Evolutionary conservation across 768 basidiomycete genomes (phyloP).

Genomic region (Strobilomyces confusus): DNA sequence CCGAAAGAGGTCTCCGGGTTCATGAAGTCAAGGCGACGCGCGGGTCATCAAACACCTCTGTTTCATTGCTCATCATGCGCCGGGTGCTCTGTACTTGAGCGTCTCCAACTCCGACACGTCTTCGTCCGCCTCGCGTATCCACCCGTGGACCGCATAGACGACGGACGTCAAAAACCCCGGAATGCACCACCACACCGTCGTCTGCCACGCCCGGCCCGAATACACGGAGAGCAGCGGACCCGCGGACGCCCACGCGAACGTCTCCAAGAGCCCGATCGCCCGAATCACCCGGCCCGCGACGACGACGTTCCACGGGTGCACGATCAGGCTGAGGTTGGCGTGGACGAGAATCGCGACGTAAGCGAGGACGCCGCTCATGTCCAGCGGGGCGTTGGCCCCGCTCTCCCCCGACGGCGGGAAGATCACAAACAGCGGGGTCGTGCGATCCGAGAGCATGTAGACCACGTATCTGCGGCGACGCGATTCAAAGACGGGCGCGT

Average conservation of each 20-base stretch:
- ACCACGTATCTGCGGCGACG: constrained; percentile 41
- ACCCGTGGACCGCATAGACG: constrained; percentile 42
- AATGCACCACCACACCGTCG: constrained; percentile 49
- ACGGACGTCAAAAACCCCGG: constrained; percentile 41
- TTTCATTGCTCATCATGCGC: constrained; percentile 35
- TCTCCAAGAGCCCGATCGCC: constrained; percentile 30
- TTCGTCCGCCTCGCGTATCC: constrained; percentile 42
- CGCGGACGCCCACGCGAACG: constrained; percentile 41
- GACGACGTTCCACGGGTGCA: constrained; percentile 35
- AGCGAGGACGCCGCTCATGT: constrained; percentile 43
- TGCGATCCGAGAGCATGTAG: constrained; percentile 40
- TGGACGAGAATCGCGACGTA: constrained; percentile 49
- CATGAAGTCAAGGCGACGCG: constrained; percentile 3
- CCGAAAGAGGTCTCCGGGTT: constrained; percentile 2
- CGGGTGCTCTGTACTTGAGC: constrained; percentile 51
- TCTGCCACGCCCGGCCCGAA: constrained; percentile 48
- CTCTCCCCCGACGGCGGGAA: constrained; percentile 31
- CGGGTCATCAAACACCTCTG: too few relatives aligned
- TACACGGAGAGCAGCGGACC: constrained; percentile 48
- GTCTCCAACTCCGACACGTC: constrained; percentile 48
- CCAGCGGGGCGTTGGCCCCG: constrained; percentile 33
- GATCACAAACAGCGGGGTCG: constrained; percentile 46
- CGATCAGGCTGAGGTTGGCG: constrained; percentile 43
- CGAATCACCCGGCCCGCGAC: constrained; percentile 24
- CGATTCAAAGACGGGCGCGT: constrained; percentile 3